Conservation (phyloP, 2,329 filamentous ascomycete genomes). For the Dendryphion nanum region DNA sequence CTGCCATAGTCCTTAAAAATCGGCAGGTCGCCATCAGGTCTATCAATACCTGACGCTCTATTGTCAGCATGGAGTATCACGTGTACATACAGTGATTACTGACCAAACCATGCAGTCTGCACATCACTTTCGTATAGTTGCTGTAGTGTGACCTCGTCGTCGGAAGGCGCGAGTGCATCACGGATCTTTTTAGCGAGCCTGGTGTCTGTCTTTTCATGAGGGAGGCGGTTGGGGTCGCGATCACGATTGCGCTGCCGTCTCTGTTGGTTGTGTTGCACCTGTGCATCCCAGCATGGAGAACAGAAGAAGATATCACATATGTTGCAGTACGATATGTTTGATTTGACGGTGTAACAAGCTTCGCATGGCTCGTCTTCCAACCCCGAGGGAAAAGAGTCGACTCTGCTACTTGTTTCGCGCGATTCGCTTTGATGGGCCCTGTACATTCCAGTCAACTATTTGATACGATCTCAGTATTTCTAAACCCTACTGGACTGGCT, state of each 20-base stretch:
- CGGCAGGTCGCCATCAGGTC: constrained; percentile 10
- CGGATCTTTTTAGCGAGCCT: constrained; percentile 5
- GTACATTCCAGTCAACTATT: no score
- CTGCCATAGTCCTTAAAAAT: constrained; percentile 13
- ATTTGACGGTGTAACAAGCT: background rate
- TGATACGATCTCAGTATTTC: no score
- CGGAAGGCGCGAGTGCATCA: constrained; percentile 4
- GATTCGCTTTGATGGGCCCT: no score
- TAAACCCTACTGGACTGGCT: no score
- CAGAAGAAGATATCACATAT: constrained; percentile 7
- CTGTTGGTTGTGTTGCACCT: constrained; percentile 8
- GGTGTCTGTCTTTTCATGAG: constrained; percentile 12
- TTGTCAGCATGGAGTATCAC: background rate
- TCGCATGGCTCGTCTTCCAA: background rate
- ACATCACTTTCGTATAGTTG: constrained; percentile 5
- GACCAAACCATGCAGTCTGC: constrained; percentile 8
- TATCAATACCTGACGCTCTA: constrained; percentile 16
- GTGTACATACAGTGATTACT: background rate
- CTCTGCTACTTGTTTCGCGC: background rate
- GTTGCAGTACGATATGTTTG: constrained; percentile 6
- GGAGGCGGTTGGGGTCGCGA: no score
- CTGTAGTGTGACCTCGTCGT: constrained; percentile 2
- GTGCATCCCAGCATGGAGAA: constrained; percentile 8
- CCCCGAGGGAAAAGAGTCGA: background rate
- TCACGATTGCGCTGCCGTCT: constrained; percentile 8